Base-by-base conservation (phyloP, 2,329 filamentous ascomycete genomes). In the Sporothrix pallida region DNA sequence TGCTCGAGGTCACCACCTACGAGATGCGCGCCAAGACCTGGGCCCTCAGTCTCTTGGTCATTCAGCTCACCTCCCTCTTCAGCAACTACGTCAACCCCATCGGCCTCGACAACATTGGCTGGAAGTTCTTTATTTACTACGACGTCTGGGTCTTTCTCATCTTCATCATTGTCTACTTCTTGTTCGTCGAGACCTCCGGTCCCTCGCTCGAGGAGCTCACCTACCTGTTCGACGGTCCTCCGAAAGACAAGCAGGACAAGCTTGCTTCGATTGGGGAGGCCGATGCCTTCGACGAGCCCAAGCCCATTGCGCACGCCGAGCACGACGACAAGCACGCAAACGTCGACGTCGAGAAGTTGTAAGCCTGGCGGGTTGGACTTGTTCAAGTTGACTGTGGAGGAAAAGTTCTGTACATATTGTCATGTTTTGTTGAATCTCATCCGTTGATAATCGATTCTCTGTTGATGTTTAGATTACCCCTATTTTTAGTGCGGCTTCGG, bases 61-160 rank as follows among this genome's bases (percentile, higher is more conserved):
- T 65, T 2, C 62, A 65, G 62, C 13, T 17, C 46, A n/a, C 62
- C 20, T 17, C 65, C 23, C 3, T 68, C 26, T 23, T 52, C 37
- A 68, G 60, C 60, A 63, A 15, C 60, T 82, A 82, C 71, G 81
- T 82, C 42, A 83, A 83, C 74, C 82, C 83, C 0, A 80, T 84
- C 12, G 83, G 81, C 0, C 79, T 82, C 12, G 75, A 76, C 8
- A 78, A 78, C 23, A 80, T 81, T 23, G 74, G 75, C 15, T 83
- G 82, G 82, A 81, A 78, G 69, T 84, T 82, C 73, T 83, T 82
- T 73, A 77, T 80, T 72, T 78, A 82, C 10, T 83, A 82, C 72
- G 75, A 79, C 70, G 79, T 76, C 83, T 83, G 37, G 75, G 79
- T 69, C 77, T 80, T 44, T 76, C 81, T 79, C 23, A 79, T 81